Evolutionary conservation across 495 filamentous ascomycete species (phyloP).

Genomic region (Geopyxis carbonaria): DNA sequence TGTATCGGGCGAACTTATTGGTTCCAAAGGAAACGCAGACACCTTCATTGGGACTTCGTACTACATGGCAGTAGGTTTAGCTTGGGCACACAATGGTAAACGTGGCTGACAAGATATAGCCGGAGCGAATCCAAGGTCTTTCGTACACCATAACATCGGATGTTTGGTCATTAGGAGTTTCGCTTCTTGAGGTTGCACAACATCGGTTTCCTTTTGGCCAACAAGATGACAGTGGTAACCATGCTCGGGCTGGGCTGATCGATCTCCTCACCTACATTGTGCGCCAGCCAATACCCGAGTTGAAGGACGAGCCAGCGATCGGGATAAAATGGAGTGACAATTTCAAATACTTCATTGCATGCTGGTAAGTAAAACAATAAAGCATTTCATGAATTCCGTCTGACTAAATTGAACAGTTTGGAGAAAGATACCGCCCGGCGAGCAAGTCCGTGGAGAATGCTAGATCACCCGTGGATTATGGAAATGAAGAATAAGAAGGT

Average conservation of each 20-base stretch:
- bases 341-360: slow-evolving; percentile 98
- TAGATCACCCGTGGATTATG: slow-evolving; percentile 95
- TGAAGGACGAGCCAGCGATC: slow-evolving; percentile 77
- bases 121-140: slow-evolving; percentile 91
- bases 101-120: slow-evolving; percentile 25
- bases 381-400: too few relatives aligned
- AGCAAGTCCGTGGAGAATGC: slow-evolving; percentile 94
- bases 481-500: slow-evolving; percentile 92
- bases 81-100: neutral
- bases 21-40: slow-evolving; percentile 94
- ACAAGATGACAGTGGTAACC: slow-evolving; percentile 47
- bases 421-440: slow-evolving; percentile 81
- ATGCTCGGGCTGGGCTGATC: slow-evolving; percentile 67
- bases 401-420: slow-evolving; percentile 44
- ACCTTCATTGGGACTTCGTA: slow-evolving; percentile 98
- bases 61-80: slow-evolving; percentile 60
- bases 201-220: slow-evolving; percentile 97
- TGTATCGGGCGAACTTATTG: slow-evolving; percentile 80
- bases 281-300: slow-evolving; percentile 80
- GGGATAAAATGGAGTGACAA: slow-evolving; percentile 83
- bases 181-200: slow-evolving; percentile 89
- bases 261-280: slow-evolving; percentile 96
- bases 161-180: slow-evolving; percentile 94
- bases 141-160: slow-evolving; percentile 97
- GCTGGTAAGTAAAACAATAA: slow-evolving; percentile 83